A percentile compares a stretch with the other conserved stretches of the same genome.
Conservation (phyloP, 2,329 filamentous ascomycete species). For the Pestalotiopsis sp. region DNA sequence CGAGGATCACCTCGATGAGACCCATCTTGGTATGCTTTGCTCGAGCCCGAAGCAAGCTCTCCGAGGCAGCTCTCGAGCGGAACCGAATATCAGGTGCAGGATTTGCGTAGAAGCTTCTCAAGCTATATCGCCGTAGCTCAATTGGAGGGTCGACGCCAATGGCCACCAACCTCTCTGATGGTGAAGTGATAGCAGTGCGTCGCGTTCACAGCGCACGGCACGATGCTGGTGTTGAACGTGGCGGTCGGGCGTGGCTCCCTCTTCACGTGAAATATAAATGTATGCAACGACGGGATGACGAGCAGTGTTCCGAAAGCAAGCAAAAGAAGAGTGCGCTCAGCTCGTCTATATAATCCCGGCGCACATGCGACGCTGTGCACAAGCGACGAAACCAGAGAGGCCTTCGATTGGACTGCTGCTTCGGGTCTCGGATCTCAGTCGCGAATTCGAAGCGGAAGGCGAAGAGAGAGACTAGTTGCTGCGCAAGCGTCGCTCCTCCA, state of each 20-base stretch:
- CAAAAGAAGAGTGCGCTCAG: neutral
- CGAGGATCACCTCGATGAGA: slow-evolving; percentile 49
- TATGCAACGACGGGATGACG: neutral
- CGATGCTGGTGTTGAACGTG: no score
- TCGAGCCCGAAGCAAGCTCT: neutral
- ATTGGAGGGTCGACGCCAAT: no score
- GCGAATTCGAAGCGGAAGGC: neutral
- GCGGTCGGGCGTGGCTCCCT: no score
- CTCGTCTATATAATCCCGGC: neutral
- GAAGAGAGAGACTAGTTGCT: neutral
- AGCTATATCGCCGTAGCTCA: no score
- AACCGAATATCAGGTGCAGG: neutral
- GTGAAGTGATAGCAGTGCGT: no score
- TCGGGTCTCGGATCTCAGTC: neutral
- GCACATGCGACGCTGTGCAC: neutral
- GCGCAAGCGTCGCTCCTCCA: neutral
- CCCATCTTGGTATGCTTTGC: slow-evolving; percentile 39
- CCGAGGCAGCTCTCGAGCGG: neutral
- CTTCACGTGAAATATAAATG: neutral
- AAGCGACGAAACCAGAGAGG: neutral
- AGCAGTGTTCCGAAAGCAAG: neutral
- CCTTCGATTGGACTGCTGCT: neutral
- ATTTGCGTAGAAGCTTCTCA: neutral
- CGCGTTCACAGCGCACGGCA: no score
- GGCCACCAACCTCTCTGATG: no score